A percentile compares a stretch with the other conserved stretches of the same genome.
Conservation (phyloP, 2,329 filamentous ascomycete species). For the Hypoxylon sp. region DNA sequence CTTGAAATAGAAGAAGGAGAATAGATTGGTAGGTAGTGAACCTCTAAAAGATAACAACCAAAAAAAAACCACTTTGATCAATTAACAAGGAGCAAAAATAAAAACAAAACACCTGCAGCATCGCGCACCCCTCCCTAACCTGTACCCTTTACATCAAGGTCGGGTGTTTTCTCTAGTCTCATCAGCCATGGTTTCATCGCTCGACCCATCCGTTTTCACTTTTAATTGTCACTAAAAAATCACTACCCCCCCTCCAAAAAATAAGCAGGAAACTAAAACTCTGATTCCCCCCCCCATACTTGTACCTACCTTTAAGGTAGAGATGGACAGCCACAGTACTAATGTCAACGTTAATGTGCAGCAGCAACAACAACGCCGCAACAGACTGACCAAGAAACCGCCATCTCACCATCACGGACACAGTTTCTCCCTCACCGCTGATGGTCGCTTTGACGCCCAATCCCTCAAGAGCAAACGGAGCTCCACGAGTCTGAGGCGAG, state of each 20-base stretch:
- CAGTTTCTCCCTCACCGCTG: constrained; percentile 63
- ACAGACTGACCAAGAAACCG: constrained; percentile 73
- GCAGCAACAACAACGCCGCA: constrained; percentile 63
- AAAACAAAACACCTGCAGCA: constrained; percentile 18
- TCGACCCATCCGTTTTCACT: constrained; percentile 39
- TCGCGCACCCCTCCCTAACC: constrained; percentile 11
- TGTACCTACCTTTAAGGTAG: constrained; percentile 45
- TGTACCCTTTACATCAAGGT: constrained; percentile 25
- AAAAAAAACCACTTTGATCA: constrained; percentile 6
- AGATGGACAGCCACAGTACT: constrained; percentile 45
- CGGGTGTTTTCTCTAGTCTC: constrained; percentile 45
- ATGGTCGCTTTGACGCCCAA: constrained; percentile 69
- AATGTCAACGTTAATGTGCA: constrained; percentile 47
- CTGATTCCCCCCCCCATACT: constrained; percentile 20
- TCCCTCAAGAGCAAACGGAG: constrained; percentile 75
- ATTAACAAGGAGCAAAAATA: constrained; percentile 15
- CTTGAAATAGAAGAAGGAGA: constrained; percentile 13
- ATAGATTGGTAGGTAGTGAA: constrained; percentile 15
- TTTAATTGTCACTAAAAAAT: constrained; percentile 43
- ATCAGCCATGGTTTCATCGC: constrained; percentile 44
- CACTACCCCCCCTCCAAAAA: constrained; percentile 21
- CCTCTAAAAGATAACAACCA: constrained; percentile 15
- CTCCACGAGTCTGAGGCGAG: constrained; percentile 73
- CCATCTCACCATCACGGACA: constrained; percentile 64
- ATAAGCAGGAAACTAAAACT: constrained; percentile 36